A percentile compares a stretch with the other conserved stretches of the same genome.
Evolutionary conservation across 2,329 filamentous ascomycete genomes (phyloP).

Genomic region (Colletotrichum eremochloae): DNA sequence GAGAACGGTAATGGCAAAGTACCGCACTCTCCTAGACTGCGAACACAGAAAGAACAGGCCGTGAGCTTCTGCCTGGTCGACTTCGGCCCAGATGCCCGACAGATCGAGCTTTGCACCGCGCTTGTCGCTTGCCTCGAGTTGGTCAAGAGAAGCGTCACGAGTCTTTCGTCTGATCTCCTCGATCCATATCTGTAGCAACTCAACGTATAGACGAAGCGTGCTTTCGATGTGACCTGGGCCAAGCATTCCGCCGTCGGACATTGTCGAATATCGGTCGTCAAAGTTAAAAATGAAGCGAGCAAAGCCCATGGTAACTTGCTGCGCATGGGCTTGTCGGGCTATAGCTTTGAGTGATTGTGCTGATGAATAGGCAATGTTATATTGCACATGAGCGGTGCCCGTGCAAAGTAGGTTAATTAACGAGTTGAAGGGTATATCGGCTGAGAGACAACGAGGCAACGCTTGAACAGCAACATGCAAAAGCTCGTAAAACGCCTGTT

Average conservation of each 20-base stretch:
- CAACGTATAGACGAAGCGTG: constrained; percentile 91
- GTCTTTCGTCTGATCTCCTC: constrained; percentile 93
- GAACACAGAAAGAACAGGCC: constrained; percentile 98
- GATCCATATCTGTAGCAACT: constrained; percentile 96
- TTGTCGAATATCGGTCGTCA: constrained; percentile 95
- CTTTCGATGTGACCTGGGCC: constrained; percentile 95
- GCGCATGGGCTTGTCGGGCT: constrained; percentile 90
- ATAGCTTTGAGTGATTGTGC: constrained; percentile 95
- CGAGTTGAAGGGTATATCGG: constrained; percentile 91
- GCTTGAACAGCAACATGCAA: constrained; percentile 96
- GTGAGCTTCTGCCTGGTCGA: constrained; percentile 97
- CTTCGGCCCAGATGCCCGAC: constrained; percentile 90
- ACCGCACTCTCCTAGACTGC: constrained; percentile 88
- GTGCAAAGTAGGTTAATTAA: constrained; percentile 96
- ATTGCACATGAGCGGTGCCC: constrained; percentile 94
- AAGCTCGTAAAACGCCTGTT: constrained; percentile 95
- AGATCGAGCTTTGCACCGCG: constrained; percentile 84
- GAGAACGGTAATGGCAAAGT: constrained; percentile 92
- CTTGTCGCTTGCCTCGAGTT: constrained; percentile 76
- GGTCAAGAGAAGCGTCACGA: constrained; percentile 76
- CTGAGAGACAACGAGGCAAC: constrained; percentile 90
- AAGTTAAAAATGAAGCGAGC: constrained; percentile 99
- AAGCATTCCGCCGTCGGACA: constrained; percentile 97
- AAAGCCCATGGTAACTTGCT: constrained; percentile 97
- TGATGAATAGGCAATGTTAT: constrained; percentile 91